Conservation (phyloP, 1,284 basidiomycete genomes). For the Caloboletus firmus region DNA sequence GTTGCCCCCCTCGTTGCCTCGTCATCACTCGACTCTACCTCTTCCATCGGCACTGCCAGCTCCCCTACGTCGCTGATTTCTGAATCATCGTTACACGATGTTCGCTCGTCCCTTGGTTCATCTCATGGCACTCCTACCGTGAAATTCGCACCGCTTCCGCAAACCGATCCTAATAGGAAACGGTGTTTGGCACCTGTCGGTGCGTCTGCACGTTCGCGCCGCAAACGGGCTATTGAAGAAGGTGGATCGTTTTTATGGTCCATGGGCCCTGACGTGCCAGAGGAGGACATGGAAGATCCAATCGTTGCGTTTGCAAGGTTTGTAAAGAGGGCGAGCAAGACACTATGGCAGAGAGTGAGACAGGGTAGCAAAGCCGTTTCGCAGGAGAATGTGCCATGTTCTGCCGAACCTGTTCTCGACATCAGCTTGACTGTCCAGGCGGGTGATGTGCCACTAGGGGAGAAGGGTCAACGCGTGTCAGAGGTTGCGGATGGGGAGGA, state of each 20-base stretch:
- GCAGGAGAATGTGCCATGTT: slow-evolving; percentile 14
- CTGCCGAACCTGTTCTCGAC: slow-evolving; percentile 27
- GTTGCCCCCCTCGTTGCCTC: slow-evolving; percentile 10
- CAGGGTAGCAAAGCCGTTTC: slow-evolving; percentile 20
- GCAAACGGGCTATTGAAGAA: slow-evolving; percentile 25
- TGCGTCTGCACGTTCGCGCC: slow-evolving; percentile 55
- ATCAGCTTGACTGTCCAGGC: slow-evolving; percentile 16
- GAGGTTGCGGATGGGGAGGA: slow-evolving; percentile 5
- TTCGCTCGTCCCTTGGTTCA: slow-evolving; percentile 17
- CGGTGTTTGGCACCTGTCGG: slow-evolving; percentile 59
- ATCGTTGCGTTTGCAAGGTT: slow-evolving; percentile 46
- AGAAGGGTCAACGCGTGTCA: neutral
- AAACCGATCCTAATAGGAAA: slow-evolving; percentile 53
- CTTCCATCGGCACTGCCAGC: slow-evolving; percentile 13
- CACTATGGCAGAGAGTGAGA: slow-evolving; percentile 41
- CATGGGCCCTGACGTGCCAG: slow-evolving; percentile 26
- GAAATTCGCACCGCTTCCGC: slow-evolving; percentile 66
- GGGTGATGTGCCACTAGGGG: slow-evolving; percentile 3
- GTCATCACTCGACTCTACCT: slow-evolving; percentile 19
- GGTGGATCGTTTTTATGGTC: slow-evolving; percentile 27
- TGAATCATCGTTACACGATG: slow-evolving; percentile 13
- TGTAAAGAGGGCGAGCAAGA: slow-evolving; percentile 45
- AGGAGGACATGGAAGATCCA: slow-evolving; percentile 42
- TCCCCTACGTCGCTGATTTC: slow-evolving; percentile 15
- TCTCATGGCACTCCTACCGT: slow-evolving; percentile 38